Evolutionary conservation across 2,329 filamentous ascomycete species (phyloP).

Genomic region (Pseudopyrenochaeta lycopersici): DNA sequence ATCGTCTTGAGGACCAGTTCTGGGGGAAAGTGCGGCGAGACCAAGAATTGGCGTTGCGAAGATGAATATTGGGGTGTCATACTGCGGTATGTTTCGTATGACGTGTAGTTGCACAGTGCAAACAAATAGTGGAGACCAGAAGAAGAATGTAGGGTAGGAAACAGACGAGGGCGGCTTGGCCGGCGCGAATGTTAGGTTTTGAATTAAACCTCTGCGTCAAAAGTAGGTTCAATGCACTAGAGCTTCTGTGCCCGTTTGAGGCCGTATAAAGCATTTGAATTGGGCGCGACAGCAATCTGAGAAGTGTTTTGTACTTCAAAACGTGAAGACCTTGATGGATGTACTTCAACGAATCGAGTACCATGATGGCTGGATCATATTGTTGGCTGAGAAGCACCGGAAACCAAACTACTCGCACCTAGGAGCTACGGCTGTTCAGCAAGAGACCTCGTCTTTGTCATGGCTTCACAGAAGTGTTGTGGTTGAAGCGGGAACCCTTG

Average conservation of each 20-base stretch:
- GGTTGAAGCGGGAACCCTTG: background rate
- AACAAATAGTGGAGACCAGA: background rate
- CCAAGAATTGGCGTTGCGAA: slow-evolving; percentile 10
- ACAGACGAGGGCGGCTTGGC: background rate
- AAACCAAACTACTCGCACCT: background rate
- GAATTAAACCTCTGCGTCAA: slow-evolving; percentile 5
- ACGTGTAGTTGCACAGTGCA: background rate
- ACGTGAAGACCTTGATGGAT: slow-evolving; percentile 40
- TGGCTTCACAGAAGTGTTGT: background rate
- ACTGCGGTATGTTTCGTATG: background rate
- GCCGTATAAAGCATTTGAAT: background rate
- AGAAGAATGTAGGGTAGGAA: background rate
- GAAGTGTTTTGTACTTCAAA: slow-evolving; percentile 8
- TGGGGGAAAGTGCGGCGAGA: slow-evolving; percentile 30
- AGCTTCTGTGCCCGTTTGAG: background rate
- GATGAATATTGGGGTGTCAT: slow-evolving; percentile 15
- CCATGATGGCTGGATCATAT: slow-evolving; percentile 33
- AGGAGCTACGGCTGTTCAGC: background rate
- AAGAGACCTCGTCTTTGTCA: background rate
- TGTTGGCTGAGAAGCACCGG: background rate
- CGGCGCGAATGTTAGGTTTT: background rate
- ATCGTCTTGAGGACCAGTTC: slow-evolving; percentile 40
- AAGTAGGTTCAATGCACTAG: background rate
- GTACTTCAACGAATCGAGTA: slow-evolving; percentile 23
- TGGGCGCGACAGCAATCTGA: background rate